Evolutionary conservation across 2,329 filamentous ascomycete genomes (phyloP).

Genomic region (Diplodia mutila): DNA sequence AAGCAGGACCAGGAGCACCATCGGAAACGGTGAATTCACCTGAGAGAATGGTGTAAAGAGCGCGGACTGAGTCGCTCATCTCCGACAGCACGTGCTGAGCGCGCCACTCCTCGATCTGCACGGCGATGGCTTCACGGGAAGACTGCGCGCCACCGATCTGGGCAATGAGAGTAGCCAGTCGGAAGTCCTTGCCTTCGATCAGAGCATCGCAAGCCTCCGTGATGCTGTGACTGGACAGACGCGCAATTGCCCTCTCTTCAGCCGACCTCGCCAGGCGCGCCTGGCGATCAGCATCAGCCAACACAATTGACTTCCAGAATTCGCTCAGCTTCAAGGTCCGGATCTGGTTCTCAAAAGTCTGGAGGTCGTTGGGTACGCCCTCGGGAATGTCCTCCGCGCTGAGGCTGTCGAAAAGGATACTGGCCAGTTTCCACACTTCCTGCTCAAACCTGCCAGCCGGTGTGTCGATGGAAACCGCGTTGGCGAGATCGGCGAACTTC

Average conservation of each 20-base stretch:
- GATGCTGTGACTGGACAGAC: constrained; percentile 77
- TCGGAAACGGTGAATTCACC: constrained; percentile 86
- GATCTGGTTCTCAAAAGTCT: constrained; percentile 44
- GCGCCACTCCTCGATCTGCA: constrained; percentile 84
- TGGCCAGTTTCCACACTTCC: constrained; percentile 81
- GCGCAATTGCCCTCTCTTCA: constrained; percentile 83
- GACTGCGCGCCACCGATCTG: constrained; percentile 72
- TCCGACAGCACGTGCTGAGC: constrained; percentile 83
- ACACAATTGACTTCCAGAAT: constrained; percentile 61
- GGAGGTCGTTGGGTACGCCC: constrained; percentile 43
- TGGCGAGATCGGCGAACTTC: constrained; percentile 56
- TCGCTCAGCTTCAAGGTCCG: constrained; percentile 66
- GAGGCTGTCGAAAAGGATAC: constrained; percentile 68
- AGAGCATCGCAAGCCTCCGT: constrained; percentile 82
- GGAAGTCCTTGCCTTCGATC: constrained; percentile 74
- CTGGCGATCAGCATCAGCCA: constrained; percentile 44
- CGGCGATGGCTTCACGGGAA: constrained; percentile 73
- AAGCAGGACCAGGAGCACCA: constrained; percentile 71
- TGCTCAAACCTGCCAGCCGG: constrained; percentile 62
- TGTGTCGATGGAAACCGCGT: constrained; percentile 49
- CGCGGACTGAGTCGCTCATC: constrained; percentile 79
- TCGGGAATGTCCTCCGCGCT: constrained; percentile 56
- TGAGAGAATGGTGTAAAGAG: constrained; percentile 85
- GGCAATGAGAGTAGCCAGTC: constrained; percentile 81
- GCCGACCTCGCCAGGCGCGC: constrained; percentile 63